Evolutionary conservation across 2,329 filamentous ascomycete species (phyloP), one percentile per base, ranked within the genome.

Genomic region (Whalleya microplaca): DNA sequence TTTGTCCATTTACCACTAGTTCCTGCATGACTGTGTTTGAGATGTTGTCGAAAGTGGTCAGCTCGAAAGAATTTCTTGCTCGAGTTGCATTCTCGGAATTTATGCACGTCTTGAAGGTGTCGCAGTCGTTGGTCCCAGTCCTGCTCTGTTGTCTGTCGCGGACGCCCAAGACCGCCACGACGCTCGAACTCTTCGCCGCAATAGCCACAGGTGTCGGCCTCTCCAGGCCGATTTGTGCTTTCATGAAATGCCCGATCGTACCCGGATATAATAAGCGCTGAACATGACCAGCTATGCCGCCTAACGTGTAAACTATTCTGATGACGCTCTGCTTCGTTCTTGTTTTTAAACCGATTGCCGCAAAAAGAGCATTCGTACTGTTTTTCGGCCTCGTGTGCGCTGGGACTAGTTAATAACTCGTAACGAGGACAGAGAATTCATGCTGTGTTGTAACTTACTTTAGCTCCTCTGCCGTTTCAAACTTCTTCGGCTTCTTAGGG

Each of bases 1-100:
- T 98, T 98, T 12, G 95, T 99, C 95, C 95, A 99, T 75, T 98
- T 98, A 29, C 95, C 95, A 74, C 92, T 97, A 0, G 92, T 94
- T 37, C 95, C 95, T 40, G 91, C 91, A 75, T 98, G 95, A 72
- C 92, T 97, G 73, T 99, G 95, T 80, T 98, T 99, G 56, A 99
- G 80, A 75, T 99, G 95, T 75, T 99, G 95, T 57, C 95, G 87
- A 80, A 99, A 99, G 73, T 99, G 95, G 73, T 99, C 95, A 32
- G 95, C 95, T 40, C 95, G 86, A 78, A 90, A 99, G 74, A 99
- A 99, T 73, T 98, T 98, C 80, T 99, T 99, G 65, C 90, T 90
- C 69, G 95, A 92, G 73, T 99, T 99, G 83, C 95, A 99, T 76
- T 98, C 95, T 61, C 92, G 87, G 72, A 96, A 99, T 72, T 99